Conservation (phyloP, 139 green algal species). For the Picochlorum sp. region DNA sequence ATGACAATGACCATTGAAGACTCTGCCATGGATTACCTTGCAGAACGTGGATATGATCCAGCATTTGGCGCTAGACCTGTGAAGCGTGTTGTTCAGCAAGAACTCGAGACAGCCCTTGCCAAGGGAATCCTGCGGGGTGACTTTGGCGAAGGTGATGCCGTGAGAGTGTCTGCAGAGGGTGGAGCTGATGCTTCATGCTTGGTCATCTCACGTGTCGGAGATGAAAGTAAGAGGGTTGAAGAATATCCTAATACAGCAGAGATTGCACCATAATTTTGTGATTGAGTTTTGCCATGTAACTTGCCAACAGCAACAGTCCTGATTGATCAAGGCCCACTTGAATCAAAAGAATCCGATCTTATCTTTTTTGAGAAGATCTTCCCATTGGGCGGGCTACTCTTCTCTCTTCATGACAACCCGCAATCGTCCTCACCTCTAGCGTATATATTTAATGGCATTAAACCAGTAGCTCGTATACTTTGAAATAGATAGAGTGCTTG, state of each 20-base stretch:
- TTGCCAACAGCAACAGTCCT: too few relatives aligned
- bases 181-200: conserved; percentile 17
- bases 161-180: conserved; percentile 45
- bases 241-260: conserved; percentile 7
- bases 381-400: too few relatives aligned
- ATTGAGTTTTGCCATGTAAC: neutral
- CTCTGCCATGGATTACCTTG: conserved; percentile 69
- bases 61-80: conserved; percentile 91
- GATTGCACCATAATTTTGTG: conserved; percentile 9
- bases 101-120: conserved; percentile 92
- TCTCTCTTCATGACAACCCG: too few relatives aligned
- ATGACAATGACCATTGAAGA: conserved; percentile 67
- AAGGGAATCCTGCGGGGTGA: conserved; percentile 65
- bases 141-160: conserved; percentile 59
- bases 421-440: too few relatives aligned
- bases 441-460: too few relatives aligned
- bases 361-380: too few relatives aligned
- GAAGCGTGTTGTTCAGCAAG: conserved; percentile 91
- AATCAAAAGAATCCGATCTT: too few relatives aligned
- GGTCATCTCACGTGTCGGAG: conserved; percentile 11
- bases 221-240: neutral
- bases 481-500: too few relatives aligned
- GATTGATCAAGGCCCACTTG: too few relatives aligned
- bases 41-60: conserved; percentile 76
- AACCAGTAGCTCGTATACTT: too few relatives aligned